Conservation (phyloP, 768 basidiomycete genomes). For the Aureoboletus auriporus region DNA sequence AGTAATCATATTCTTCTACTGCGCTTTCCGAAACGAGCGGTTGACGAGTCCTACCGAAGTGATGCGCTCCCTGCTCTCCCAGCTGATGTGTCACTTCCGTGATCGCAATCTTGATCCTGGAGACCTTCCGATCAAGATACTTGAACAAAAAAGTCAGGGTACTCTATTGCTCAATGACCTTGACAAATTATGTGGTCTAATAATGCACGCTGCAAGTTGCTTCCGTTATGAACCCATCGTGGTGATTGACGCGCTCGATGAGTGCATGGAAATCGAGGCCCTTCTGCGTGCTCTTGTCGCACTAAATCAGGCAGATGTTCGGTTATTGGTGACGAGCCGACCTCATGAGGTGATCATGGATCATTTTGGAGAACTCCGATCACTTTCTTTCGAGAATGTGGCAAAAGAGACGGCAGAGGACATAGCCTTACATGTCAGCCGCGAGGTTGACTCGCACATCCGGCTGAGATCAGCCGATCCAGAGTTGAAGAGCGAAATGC, state of each 20-base stretch:
- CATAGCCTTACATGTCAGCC: neutral
- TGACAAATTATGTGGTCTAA: neutral
- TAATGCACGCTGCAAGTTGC: neutral
- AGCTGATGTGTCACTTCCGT: neutral
- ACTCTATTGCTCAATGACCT: neutral
- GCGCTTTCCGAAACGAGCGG: slow-evolving; percentile 2
- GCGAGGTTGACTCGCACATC: neutral
- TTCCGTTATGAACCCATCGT: neutral
- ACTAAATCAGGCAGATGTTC: neutral
- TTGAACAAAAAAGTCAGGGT: neutral
- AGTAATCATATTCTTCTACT: slow-evolving; percentile 1
- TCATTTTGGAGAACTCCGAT: neutral
- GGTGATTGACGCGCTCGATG: neutral
- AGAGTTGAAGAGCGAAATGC: neutral
- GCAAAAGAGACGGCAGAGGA: neutral
- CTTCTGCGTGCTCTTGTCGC: neutral
- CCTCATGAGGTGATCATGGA: neutral
- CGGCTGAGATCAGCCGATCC: neutral
- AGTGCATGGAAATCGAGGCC: neutral
- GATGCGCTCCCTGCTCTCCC: slow-evolving; percentile 6
- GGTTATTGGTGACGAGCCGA: slow-evolving; percentile 1
- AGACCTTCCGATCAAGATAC: neutral
- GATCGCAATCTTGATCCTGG: neutral
- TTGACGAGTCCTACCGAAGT: neutral
- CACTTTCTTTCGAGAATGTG: neutral